Base-by-base conservation (phyloP, 2,329 filamentous ascomycete genomes). In the Exophiala phaeomuriformis region DNA sequence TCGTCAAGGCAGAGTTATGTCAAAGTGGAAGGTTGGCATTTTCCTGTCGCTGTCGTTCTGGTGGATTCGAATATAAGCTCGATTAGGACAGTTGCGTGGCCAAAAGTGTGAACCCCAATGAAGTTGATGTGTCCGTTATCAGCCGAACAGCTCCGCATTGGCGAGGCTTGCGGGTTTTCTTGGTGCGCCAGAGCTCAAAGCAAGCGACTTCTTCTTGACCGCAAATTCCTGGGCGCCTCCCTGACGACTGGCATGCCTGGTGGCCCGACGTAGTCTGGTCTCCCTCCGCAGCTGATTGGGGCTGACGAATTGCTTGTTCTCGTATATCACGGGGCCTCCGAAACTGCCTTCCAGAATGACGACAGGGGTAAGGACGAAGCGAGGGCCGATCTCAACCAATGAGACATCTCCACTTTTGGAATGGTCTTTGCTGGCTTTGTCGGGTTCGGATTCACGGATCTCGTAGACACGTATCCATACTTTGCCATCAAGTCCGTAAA, bases 391-490 rank as follows among this genome's bases (percentile, higher is more conserved):
- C 72, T 98, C 93, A 1, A 96, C 82, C 28, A 98, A 78, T 55
- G 79, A 86, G 58, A 97, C 76, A 61, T 94, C 86, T 28, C 70
- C 67, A 9, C 64, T 64, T 47, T 59, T 55, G 36, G 27, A 48
- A 48, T 32, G 28, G 35, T 55, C 53, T 42, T 52, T 53, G 50
- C 70, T 68, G 35, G 66, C 60, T 55, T 68, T 68, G 50, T 76
- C 75, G 55, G 77, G 75, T 33, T 69, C 72, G 4, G 50, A 51
- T 71, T 96, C 90, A 63, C 81, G 84, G 68, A 97, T 86, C 72
- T 98, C 90, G 72, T 96, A 98, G 66, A 91, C 89, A 49, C 93
- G 83, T 54, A 96, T 83, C 90, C 91, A 98, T 65, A 98, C 88
- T 75, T 95, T 95, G 65, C 88, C 89, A 66, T 95, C 91, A 2